Evolutionary conservation across 495 filamentous ascomycete genomes (phyloP).

Genomic region (Penicillium herquei): DNA sequence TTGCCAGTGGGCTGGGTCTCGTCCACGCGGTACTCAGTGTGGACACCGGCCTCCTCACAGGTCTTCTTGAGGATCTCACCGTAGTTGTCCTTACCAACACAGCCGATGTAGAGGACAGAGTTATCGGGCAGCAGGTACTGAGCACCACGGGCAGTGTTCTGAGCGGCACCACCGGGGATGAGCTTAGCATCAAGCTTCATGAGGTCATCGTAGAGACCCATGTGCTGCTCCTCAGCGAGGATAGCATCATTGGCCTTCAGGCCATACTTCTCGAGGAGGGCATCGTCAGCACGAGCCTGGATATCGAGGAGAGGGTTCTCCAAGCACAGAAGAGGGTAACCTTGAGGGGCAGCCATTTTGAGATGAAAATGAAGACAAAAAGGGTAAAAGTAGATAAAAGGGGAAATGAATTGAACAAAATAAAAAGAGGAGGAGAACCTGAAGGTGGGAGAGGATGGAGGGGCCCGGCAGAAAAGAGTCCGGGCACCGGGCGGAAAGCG

Average conservation of each 20-base stretch:
- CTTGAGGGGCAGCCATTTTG: conserved; percentile 68
- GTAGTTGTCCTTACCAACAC: conserved; percentile 89
- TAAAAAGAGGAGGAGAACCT: conserved; percentile 10
- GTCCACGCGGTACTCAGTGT: conserved; percentile 91
- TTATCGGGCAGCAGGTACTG: conserved; percentile 89
- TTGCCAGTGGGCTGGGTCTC: conserved; percentile 79
- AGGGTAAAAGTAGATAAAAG: conserved; percentile 4
- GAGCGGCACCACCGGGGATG: conserved; percentile 93
- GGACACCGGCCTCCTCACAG: conserved; percentile 76
- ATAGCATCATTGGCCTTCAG: conserved; percentile 97
- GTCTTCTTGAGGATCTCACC: conserved; percentile 80
- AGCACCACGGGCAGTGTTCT: conserved; percentile 96
- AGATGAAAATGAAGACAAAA: conserved; percentile 8
- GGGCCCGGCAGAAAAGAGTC: conserved; percentile 27
- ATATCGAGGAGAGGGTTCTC: conserved; percentile 98
- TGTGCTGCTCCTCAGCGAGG: conserved; percentile 88
- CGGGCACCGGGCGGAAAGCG: conserved; percentile 20
- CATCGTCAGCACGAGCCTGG: conserved; percentile 75
- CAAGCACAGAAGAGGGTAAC: conserved; percentile 82
- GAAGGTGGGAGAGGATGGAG: conserved; percentile 19
- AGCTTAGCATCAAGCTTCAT: conserved; percentile 85
- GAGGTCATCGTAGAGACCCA: conserved; percentile 86
- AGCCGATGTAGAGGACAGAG: conserved; percentile 88
- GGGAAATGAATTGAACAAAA: conserved; percentile 3
- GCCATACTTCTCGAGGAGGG: conserved; percentile 84